These are phyloP conservation scores for Orbilia javanica DNA, from an alignment of 2,329 filamentous ascomycete species.

Conservation along the genomic window DNA sequence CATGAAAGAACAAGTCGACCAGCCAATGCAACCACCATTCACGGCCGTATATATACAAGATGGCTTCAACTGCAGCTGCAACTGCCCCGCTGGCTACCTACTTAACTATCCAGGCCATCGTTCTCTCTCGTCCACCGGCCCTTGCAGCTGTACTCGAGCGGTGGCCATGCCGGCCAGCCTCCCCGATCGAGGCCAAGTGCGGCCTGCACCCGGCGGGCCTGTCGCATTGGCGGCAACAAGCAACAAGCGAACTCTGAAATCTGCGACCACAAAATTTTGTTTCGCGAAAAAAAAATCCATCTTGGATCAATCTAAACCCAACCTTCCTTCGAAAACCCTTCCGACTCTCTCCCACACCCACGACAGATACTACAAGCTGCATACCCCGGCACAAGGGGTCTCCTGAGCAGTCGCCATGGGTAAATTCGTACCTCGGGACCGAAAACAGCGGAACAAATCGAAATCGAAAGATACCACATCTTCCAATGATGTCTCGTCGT, in stretches of 20 bases:
- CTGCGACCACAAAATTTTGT: conserved; percentile 50
- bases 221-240: conserved; percentile 38
- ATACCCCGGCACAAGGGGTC: not conserved
- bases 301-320: not conserved
- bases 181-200: not conserved
- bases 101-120: no score
- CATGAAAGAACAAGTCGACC: no score
- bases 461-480: conserved; percentile 26
- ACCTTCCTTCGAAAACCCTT: conserved; percentile 7
- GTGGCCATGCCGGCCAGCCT: conserved; percentile 1
- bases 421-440: conserved; percentile 54
- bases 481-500: conserved; percentile 38
- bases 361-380: not conserved
- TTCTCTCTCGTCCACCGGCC: conserved; percentile 1
- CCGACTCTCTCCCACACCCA: conserved; percentile 5
- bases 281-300: conserved; percentile 37
- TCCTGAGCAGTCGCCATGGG: conserved; percentile 40
- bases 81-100: not conserved
- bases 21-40: no score
- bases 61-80: no score
- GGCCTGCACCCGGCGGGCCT: conserved; percentile 26
- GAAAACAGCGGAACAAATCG: conserved; percentile 57
- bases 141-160: conserved; percentile 1
- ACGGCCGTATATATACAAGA: no score
- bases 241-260: conserved; percentile 38